A percentile compares a stretch with the other conserved stretches of the same genome.
These are phyloP conservation scores for Xerocomellus amylosporus DNA, from an alignment of 768 basidiomycete genomes.

Conservation along the genomic window DNA sequence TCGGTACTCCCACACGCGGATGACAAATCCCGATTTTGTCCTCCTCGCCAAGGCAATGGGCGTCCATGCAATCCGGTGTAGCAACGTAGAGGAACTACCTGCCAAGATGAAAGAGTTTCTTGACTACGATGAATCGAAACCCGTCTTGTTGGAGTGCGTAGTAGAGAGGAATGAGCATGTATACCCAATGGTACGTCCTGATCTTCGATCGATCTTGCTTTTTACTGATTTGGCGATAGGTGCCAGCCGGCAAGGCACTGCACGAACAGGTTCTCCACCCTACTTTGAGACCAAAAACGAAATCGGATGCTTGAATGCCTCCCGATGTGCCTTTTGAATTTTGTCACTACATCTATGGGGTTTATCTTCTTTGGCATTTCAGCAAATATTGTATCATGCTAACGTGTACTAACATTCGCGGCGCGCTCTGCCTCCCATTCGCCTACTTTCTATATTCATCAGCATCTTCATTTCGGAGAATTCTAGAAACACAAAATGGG, in stretches of 20 bases:
- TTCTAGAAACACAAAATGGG: conserved; percentile 23
- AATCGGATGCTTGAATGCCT: conserved; percentile 23
- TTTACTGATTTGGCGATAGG: conserved; percentile 39
- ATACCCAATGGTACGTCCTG: conserved; percentile 74
- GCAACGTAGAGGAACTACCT: conserved; percentile 70
- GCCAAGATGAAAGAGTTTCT: conserved; percentile 99
- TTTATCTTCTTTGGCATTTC: conserved; percentile 4
- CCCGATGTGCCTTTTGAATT: neutral
- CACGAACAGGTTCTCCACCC: conserved; percentile 89
- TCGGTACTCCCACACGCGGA: conserved; percentile 94
- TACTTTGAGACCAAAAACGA: conserved; percentile 34
- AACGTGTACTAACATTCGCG: conserved; percentile 26
- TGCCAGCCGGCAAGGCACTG: conserved; percentile 90
- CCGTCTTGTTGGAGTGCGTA: conserved; percentile 87
- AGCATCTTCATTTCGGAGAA: conserved; percentile 1
- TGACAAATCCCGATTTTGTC: conserved; percentile 96
- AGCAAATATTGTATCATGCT: conserved; percentile 18
- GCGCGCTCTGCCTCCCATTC: neutral
- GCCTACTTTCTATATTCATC: conserved; percentile 1
- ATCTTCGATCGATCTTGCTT: neutral
- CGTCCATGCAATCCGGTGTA: conserved; percentile 84
- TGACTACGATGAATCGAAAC: conserved; percentile 85
- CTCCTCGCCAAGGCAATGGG: conserved; percentile 87
- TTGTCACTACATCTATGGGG: neutral
- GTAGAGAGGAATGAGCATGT: conserved; percentile 86